Evolutionary conservation across 768 basidiomycete genomes (phyloP), one percentile per base, ranked within the genome.

Genomic region (Amanita subjunquillea): DNA sequence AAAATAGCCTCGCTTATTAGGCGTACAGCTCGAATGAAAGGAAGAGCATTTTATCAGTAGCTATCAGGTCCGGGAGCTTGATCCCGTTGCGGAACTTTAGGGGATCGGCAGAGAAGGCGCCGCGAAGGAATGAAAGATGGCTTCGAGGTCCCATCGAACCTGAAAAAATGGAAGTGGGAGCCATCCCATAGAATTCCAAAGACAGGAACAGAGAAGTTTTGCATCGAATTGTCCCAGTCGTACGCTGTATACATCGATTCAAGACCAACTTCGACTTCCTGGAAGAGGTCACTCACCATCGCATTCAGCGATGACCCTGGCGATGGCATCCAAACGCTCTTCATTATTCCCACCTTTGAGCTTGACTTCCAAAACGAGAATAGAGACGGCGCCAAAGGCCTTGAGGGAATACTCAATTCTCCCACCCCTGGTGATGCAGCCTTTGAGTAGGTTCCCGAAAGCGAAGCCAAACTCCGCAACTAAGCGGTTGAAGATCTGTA

Each of bases 401-500:
- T 53, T 51, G 55, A 59, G 59, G 30, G 54, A 51, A 34, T 59
- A 56, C 46, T 56, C 36, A 45, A 57, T 57, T 41, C 55, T 56
- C 39, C 55, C 60, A 51, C 50, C 54, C 5, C 54, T 59, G 20
- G 54, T 36, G 15, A 53, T 57, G 39, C 56, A 51, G 20, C 51
- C 54, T 38, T 54, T 23, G 20, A 59, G 57, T 29, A 30, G 8
- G 53, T 60, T 62, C 47, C 45, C 54, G 36, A 59, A 22, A 48
- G 55, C 29, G 45, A 48, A 49, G 6, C 27, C 27, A 44, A 62
- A 59, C 47, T 49, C 42, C 32, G 36, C 48, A 20, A 61, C 40
- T 13, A 58, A 48, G 39, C 46, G 58, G 50, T 59, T 61, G 52
- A 62, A 61, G 23, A 62, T 56, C 60, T 62, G 42, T 15, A 20